These are phyloP conservation scores for Pseudozyma thailandica DNA, from an alignment of 1,284 basidiomycete genomes.

Conservation along the genomic window DNA sequence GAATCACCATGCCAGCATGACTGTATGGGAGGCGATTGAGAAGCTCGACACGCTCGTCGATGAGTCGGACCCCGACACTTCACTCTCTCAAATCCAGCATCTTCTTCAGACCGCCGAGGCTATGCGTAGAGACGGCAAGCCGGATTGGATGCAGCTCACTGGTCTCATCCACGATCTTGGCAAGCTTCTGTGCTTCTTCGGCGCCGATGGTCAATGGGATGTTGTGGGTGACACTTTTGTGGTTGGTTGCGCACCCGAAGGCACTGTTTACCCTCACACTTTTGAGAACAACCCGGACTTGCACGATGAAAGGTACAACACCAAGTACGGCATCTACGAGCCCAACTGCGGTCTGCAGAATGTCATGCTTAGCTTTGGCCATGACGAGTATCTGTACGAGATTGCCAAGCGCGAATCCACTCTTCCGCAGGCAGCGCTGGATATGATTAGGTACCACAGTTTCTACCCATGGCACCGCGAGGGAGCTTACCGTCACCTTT, in stretches of 20 bases:
- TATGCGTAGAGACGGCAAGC: constrained; percentile 84
- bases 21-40: constrained; percentile 89
- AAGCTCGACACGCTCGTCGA: constrained; percentile 87
- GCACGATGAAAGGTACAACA: constrained; percentile 77
- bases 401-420: constrained; percentile 65
- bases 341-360: constrained; percentile 86
- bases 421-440: constrained; percentile 83
- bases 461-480: constrained; percentile 79
- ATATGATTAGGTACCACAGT: constrained; percentile 92
- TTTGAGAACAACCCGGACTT: constrained; percentile 80
- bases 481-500: constrained; percentile 49
- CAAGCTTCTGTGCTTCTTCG: constrained; percentile 55
- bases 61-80: constrained; percentile 78
- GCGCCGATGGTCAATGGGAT: constrained; percentile 83
- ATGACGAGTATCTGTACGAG: constrained; percentile 73
- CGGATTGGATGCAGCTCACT: constrained; percentile 77
- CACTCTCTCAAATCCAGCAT: constrained; percentile 81
- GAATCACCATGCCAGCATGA: constrained; percentile 55
- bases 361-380: constrained; percentile 89
- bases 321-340: constrained; percentile 85
- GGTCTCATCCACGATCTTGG: constrained; percentile 74
- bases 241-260: constrained; percentile 82
- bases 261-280: constrained; percentile 79
- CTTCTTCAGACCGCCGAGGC: constrained; percentile 91
- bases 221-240: constrained; percentile 87